Evolutionary conservation across 2,329 filamentous ascomycete genomes (phyloP).

Genomic region (Periglandula ipomoeae): DNA sequence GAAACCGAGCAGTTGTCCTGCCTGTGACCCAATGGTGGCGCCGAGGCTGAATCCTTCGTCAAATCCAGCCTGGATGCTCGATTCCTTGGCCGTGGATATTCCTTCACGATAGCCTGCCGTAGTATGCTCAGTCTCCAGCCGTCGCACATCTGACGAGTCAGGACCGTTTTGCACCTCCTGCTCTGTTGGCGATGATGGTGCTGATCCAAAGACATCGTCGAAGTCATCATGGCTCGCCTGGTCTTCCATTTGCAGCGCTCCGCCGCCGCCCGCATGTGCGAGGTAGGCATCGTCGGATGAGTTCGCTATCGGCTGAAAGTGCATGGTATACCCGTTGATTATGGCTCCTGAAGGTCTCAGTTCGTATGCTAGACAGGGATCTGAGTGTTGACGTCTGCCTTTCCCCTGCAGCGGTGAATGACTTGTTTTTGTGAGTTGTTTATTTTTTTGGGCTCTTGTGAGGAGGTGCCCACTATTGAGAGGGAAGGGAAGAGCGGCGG

Average conservation of each 20-base stretch:
- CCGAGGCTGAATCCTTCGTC: conserved; percentile 85
- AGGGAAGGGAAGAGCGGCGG: neutral
- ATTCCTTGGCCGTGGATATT: conserved; percentile 63
- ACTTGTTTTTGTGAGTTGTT: neutral
- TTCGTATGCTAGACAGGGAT: neutral
- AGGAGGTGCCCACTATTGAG: neutral
- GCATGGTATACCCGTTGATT: conserved; percentile 17
- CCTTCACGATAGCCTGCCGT: conserved; percentile 90
- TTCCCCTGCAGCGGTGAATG: neutral
- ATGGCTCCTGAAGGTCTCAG: conserved; percentile 1
- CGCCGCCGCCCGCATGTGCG: conserved; percentile 7
- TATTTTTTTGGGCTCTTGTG: no score
- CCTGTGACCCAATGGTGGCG: conserved; percentile 65
- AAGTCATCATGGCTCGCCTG: conserved; percentile 15
- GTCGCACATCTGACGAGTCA: conserved; percentile 57
- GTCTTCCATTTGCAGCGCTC: conserved; percentile 1
- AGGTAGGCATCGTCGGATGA: conserved; percentile 19
- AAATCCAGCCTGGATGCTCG: conserved; percentile 76
- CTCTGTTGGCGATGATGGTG: conserved; percentile 14
- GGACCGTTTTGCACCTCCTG: conserved; percentile 10
- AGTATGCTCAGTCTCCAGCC: conserved; percentile 65
- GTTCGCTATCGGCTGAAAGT: conserved; percentile 24
- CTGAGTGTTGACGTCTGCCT: conserved; percentile 37
- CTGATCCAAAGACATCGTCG: conserved; percentile 29
- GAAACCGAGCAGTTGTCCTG: conserved; percentile 67